Percentiles rank a stretch among this genome's conserved stretches.
Evolutionary conservation across 2,329 filamentous ascomycete genomes (phyloP).

Genomic region (Beauveria sp.): DNA sequence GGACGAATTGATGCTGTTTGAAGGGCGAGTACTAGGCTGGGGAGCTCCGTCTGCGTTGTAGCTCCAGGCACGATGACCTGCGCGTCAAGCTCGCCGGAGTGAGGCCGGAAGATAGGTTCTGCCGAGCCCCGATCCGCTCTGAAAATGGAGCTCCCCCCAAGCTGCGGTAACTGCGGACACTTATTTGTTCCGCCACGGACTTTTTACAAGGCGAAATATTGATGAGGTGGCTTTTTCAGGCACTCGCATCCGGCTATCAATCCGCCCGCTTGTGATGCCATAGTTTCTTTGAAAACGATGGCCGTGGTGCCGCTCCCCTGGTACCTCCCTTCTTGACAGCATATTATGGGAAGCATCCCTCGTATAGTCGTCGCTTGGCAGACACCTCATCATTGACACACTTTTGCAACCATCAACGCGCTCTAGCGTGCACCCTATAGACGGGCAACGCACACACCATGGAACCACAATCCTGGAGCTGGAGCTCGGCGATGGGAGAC

Average conservation of each 20-base stretch:
- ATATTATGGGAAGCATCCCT: conserved; percentile 5
- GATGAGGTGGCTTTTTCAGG: conserved; percentile 11
- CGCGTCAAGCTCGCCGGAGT: conserved; percentile 12
- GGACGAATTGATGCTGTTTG: conserved; percentile 12
- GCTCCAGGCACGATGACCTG: conserved; percentile 14
- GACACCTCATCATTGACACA: neutral
- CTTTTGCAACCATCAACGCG: neutral
- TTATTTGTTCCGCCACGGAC: conserved; percentile 1
- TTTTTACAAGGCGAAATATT: neutral
- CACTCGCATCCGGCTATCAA: neutral
- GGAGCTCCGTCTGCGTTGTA: conserved; percentile 6
- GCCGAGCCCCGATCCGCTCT: conserved; percentile 6
- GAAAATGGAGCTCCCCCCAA: neutral
- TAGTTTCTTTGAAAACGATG: neutral
- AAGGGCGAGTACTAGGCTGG: conserved; percentile 11
- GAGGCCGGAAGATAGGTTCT: conserved; percentile 5
- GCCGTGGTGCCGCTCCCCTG: neutral
- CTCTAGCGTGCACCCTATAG: neutral
- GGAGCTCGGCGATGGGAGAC: conserved; percentile 7
- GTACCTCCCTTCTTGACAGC: conserved; percentile 1
- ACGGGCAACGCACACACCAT: neutral
- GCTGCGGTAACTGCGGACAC: conserved; percentile 1
- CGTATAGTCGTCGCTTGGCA: neutral
- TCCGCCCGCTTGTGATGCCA: conserved; percentile 3
- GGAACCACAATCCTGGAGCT: conserved; percentile 8